Base-by-base conservation (phyloP, 1,139 yeast species). In the Pichia sp. region DNA sequence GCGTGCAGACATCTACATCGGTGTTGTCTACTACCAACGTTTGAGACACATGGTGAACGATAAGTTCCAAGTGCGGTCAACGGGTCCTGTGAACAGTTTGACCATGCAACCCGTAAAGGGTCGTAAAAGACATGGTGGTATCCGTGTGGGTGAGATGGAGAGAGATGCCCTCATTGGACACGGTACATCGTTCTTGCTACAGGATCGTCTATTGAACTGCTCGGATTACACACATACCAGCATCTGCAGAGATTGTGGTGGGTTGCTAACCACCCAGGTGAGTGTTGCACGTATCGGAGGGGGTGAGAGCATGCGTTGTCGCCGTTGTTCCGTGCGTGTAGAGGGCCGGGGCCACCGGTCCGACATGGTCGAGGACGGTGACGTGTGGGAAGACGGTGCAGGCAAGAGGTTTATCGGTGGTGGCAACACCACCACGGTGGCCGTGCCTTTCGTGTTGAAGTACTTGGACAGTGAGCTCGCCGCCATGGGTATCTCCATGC, bases 41-140 rank as follows among this genome's bases (percentile, higher is more conserved):
- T 82, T 95, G 77, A 85, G 99, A 78, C 99, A 93, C 74, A 93
- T 95, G 99, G 99, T 95, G 61, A 93, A 93, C 77, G 99, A 93
- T 72, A 93, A 93, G 81, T 93, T 90, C 87, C 99, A 95, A 76
- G 99, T 93, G 54, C 87, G 99, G 75, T 89, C 97, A 5, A 93
- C 99, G 16, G 99, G 99, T 68, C 98, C 99, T 5, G 98, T 93
- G 43, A 92, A 92, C 72, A 84, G 95, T 41, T 80, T 93, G 67
- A 95, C 99, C 16, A 92, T 93, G 97, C 99, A 93, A 78, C 99
- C 99, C 49, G 99, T 93, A 57, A 93, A 95, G 77, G 99, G 99
- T 67, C 87, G 99, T 76, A 95, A 93, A 84, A 85, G 99, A 75
- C 85, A 87, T 62, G 99, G 99, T 75, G 99, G 99, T 86, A 93